Evolutionary conservation across 1,284 basidiomycete genomes (phyloP), one percentile per base, ranked within the genome.

Genomic region (Grifola frondosa): DNA sequence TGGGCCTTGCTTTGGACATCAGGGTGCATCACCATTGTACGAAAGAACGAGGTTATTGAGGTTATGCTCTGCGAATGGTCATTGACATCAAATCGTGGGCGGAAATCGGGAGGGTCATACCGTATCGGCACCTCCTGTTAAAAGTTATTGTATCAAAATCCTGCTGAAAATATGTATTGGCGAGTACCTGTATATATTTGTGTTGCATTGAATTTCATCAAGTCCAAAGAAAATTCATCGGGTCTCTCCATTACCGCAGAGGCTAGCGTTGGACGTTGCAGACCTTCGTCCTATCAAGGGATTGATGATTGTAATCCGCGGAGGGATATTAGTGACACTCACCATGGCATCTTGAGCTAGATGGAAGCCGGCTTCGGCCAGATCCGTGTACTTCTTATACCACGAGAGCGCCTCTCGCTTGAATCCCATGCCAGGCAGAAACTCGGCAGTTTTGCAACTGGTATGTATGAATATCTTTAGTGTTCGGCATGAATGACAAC

Each of bases 131-230:
- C 40, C 46, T 7, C 43, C 46, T 42, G 28, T 10, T 26, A 29
- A 6, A 17, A 11, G 81, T 81, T 2, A 78, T 81, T 2, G 78
- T 74, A 77, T 78, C n/a, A n/a, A n/a, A n/a, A n/a, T n/a, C 13
- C 25, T 19, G 3, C 11, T 16, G 17, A 3, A 19, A 30, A 21
- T n/a, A 3, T n/a, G 6, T 32, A 25, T 8, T 4, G 6, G 10
- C n/a, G 23, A 36, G 21, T 23, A 44, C 46, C 49, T 6, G 49
- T 41, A 21, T 50, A 50, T 17, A 50, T 42, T 19, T 50, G 45
- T 12, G 45, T 44, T 9, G 49, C 45, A 9, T 30, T 40, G 39
- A 47, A 47, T 34, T 28, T 44, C 33, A 50, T 36, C 15, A 50
- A 21, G 13, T 40, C 34, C 4, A 47, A 40, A 2, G 49, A 21